Conservation (phyloP, 345 rosid species). For the Eucalyptus pumila region DNA sequence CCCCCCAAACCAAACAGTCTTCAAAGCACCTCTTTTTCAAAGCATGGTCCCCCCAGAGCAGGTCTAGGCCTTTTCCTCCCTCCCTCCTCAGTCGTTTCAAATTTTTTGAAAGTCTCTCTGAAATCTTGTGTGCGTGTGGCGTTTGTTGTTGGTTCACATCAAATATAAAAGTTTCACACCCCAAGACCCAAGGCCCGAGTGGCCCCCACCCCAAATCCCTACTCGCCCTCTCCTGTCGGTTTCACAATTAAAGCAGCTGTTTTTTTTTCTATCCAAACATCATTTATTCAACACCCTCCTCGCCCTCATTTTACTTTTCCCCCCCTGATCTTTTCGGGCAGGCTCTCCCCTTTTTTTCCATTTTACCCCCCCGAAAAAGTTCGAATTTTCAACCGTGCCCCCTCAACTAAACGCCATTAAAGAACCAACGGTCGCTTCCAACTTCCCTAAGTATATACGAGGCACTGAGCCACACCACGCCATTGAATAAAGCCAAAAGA, state of each 20-base stretch:
- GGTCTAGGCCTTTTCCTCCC: background rate
- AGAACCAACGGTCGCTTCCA: background rate
- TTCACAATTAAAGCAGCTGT: background rate
- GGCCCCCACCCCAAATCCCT: background rate
- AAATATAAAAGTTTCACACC: background rate
- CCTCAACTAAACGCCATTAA: background rate
- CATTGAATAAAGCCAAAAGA: background rate
- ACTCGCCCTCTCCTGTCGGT: background rate
- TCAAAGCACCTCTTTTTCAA: background rate
- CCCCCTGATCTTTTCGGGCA: background rate
- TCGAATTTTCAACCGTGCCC: background rate
- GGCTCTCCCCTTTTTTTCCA: background rate
- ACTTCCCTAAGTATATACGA: background rate
- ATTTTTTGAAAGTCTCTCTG: background rate
- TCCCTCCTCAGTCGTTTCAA: background rate
- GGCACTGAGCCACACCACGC: background rate
- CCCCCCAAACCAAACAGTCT: background rate
- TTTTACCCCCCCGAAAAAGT: background rate
- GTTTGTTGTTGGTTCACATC: background rate
- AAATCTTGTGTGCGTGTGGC: background rate
- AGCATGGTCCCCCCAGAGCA: background rate
- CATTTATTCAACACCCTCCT: background rate
- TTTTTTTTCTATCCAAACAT: background rate
- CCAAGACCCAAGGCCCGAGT: background rate
- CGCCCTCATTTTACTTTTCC: background rate